A percentile compares a stretch with the other conserved stretches of the same genome.
Conservation (phyloP, 352 stramenopile species). For the Thalassiosira exigua region DNA sequence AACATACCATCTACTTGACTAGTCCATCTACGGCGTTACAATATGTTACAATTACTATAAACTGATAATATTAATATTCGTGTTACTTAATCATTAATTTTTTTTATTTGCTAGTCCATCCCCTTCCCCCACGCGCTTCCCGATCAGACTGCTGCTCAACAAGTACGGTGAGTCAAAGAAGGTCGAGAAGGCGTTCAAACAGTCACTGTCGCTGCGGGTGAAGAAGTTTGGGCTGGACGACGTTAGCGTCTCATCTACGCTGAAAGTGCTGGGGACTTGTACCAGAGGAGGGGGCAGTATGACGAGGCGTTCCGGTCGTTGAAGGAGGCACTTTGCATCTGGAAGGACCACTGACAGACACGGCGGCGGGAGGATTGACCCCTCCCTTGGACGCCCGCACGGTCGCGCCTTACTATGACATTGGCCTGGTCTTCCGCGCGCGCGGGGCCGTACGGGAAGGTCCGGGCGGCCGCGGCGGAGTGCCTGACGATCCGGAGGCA, state of each 20-base stretch:
- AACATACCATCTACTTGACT: no score
- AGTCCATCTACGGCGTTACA: no score
- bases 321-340: constrained; percentile 63
- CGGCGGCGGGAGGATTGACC: no score
- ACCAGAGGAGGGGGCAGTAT: constrained; percentile 52
- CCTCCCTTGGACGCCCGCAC: constrained; percentile 42
- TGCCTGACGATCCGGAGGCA: constrained; percentile 57
- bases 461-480: constrained; percentile 38
- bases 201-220: constrained; percentile 56
- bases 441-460: constrained; percentile 53
- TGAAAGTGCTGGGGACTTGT: constrained; percentile 54
- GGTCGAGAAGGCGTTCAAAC: constrained; percentile 62
- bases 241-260: constrained; percentile 49
- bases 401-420: constrained; percentile 60
- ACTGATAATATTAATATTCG: no score
- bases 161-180: constrained; percentile 54
- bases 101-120: no score
- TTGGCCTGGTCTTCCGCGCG: constrained; percentile 59
- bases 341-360: constrained; percentile 47
- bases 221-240: constrained; percentile 67
- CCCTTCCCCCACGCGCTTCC: no score
- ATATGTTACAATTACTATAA: no score
- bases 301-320: constrained; percentile 64
- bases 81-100: no score
- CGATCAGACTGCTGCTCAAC: constrained; percentile 53